Percentiles rank a stretch among this genome's conserved stretches.
Conservation (phyloP, 306 rosid species). For the Ormosia emarginata region DNA sequence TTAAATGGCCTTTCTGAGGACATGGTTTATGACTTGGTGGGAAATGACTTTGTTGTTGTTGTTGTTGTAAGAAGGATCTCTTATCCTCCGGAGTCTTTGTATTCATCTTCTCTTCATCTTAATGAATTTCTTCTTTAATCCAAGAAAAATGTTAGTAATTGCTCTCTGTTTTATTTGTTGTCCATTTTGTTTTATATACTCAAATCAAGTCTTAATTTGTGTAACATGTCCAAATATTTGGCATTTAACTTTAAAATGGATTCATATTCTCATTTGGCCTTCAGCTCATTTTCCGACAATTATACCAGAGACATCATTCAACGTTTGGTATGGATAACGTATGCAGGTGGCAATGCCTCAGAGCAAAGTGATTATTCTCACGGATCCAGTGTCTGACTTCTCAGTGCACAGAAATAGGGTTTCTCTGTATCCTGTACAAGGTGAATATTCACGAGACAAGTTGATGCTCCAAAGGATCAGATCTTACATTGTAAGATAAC, state of each 20-base stretch:
- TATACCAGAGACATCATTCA: neutral
- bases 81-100: too few relatives aligned
- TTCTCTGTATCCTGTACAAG: slow-evolving; percentile 64
- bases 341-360: slow-evolving; percentile 76
- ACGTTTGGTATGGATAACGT: slow-evolving; percentile 12
- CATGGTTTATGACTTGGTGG: too few relatives aligned
- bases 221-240: neutral
- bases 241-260: neutral
- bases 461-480: slow-evolving; percentile 99
- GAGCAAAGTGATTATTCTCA: slow-evolving; percentile 66
- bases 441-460: slow-evolving; percentile 90
- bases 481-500: slow-evolving; percentile 95
- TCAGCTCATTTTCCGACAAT: neutral
- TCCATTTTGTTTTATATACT: neutral
- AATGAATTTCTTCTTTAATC: too few relatives aligned
- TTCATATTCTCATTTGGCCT: slow-evolving; percentile 2
- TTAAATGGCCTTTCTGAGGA: too few relatives aligned
- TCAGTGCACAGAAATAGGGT: slow-evolving; percentile 61
- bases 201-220: neutral
- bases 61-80: too few relatives aligned
- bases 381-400: slow-evolving; percentile 77
- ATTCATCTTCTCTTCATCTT: too few relatives aligned
- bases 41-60: too few relatives aligned
- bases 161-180: neutral
- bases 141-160: too few relatives aligned